These are phyloP conservation scores for Dujonia santamariae DNA, from an alignment of 1,139 yeast species.

Conservation along the genomic window DNA sequence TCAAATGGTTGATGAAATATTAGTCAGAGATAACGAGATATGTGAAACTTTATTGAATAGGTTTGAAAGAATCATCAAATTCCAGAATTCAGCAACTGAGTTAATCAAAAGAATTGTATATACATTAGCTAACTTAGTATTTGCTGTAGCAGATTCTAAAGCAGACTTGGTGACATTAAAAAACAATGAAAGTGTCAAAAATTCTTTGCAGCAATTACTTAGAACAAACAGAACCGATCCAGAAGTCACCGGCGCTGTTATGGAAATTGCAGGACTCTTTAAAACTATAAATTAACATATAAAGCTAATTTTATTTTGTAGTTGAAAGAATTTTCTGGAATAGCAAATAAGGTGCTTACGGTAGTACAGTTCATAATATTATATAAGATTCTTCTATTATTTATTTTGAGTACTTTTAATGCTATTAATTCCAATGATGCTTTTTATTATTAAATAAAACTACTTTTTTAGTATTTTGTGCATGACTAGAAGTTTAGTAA, in stretches of 20 bases:
- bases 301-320: too few species aligned
- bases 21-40: slow-evolving; percentile 24
- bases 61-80: slow-evolving; percentile 21
- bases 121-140: slow-evolving; percentile 29
- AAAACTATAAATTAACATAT: neutral
- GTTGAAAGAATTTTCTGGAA: too few species aligned
- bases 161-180: neutral
- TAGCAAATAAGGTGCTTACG: too few species aligned
- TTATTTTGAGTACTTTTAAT: too few species aligned
- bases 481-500: slow-evolving; percentile 6
- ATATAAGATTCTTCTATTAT: too few species aligned
- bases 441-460: neutral
- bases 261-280: neutral
- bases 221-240: neutral
- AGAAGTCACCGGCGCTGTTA: neutral
- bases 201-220: neutral
- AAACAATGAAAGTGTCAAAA: neutral
- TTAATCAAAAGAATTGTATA: slow-evolving; percentile 36
- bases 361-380: too few species aligned
- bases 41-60: slow-evolving; percentile 21
- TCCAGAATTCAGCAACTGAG: slow-evolving; percentile 27
- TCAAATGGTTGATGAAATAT: slow-evolving; percentile 38
- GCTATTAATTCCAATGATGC: too few species aligned
- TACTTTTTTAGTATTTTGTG: neutral
- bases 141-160: slow-evolving; percentile 10